Base-by-base conservation (phyloP, 2,329 filamentous ascomycete species). In the Cadophora gregata region DNA sequence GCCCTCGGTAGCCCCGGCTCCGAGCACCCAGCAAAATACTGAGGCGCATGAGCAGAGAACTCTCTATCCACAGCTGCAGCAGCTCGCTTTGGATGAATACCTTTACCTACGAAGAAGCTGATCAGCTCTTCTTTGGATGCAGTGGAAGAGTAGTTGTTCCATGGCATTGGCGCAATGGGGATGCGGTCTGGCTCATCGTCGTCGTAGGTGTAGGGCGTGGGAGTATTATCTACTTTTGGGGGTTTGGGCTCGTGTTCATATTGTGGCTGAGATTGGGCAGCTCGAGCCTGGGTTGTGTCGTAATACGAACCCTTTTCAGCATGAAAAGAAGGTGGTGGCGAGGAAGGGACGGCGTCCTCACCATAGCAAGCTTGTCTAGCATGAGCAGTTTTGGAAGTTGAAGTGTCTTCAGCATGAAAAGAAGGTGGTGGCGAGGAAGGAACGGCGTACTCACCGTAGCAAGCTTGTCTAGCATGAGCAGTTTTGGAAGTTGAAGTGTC, bases 171-270 rank as follows among this genome's bases (percentile, higher is more conserved):
- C 1, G 25, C 27, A 38, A 64, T 62, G 24, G 61, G 50, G 3
- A 67, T 64, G 4, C 16, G 38, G 12, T 66, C 63, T 6, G 63
- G 65, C 50, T 69, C 68, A 48, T 69, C 68, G 36, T 67, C 63
- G 0, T 60, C 56, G 55, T 66, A 67, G 7, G 63, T 67, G 56
- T 69, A 67, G 8, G 31, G 10, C 8, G 6, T 19, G 16, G 38
- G 27, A 29, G 25, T 33, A 19, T 5, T 36, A 21, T 38, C 29
- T 53, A 2, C 4, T 25, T 36, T 36, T 42, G 38, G 38, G 10
- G 1, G 10, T 24, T 21, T 47, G 42, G n/a, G 5, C 2, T n/a
- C 19, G 10, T 19, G 14, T 21, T 21, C 19, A 21, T 4, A n/a
- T n/a, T 47, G 42, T 6, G 42, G 9, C 9, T n/a, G 3, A n/a